These are phyloP conservation scores for Aegilops tauschii DNA, from an alignment of 176 grass and related monocot species.

Conservation along the genomic window DNA sequence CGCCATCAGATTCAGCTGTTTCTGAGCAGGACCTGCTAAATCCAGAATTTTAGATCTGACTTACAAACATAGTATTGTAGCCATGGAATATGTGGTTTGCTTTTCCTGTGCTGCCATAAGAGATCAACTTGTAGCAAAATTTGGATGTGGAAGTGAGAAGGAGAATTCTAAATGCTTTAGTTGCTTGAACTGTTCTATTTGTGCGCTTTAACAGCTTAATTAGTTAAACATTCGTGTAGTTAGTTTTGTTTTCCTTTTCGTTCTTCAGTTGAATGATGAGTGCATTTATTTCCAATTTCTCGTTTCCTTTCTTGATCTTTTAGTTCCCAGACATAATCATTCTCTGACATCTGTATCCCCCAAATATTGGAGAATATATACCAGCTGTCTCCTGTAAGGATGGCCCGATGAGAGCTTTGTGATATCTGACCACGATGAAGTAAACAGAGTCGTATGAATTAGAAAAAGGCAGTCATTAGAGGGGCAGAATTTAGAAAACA, in stretches of 20 bases:
- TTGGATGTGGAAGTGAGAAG: background rate
- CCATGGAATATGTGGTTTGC: background rate
- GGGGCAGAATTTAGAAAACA: slow-evolving; percentile 16
- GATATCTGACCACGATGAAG: slow-evolving; percentile 12
- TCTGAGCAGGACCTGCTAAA: background rate
- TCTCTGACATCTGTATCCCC: background rate
- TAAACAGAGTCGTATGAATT: background rate
- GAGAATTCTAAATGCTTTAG: background rate
- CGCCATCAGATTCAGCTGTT: slow-evolving; percentile 16
- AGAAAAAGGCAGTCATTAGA: slow-evolving; percentile 3
- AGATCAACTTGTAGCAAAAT: background rate
- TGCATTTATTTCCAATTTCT: background rate
- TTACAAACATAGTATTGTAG: background rate
- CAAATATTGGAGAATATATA: background rate
- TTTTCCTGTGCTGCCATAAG: background rate
- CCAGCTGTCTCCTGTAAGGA: background rate
- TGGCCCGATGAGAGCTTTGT: background rate
- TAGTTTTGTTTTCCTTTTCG: background rate
- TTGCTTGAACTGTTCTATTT: background rate
- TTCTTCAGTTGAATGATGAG: background rate
- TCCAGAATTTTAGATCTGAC: background rate
- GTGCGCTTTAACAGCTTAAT: background rate
- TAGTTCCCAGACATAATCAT: slow-evolving; percentile 1
- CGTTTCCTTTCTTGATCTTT: slow-evolving; percentile 1
- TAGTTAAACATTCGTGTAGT: background rate